These are phyloP conservation scores for Lanmaoa rubissima DNA, from an alignment of 768 basidiomycete species.

Conservation along the genomic window DNA sequence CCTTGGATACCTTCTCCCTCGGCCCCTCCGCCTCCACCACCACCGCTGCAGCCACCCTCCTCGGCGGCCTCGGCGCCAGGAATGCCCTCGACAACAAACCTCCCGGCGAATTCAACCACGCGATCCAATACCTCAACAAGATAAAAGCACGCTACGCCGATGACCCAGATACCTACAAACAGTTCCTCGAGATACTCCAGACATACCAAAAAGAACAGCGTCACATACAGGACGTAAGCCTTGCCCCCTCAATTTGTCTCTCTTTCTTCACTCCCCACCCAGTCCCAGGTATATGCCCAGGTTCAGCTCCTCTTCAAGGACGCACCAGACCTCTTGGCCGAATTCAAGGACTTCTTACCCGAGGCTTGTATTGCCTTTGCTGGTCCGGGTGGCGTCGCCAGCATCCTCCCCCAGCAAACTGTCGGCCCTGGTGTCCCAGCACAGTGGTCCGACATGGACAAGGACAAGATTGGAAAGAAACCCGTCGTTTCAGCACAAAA, in stretches of 20 bases:
- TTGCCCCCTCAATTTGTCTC: neutral
- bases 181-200: slow-evolving; percentile 86
- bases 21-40: slow-evolving; percentile 47
- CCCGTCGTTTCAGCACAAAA: slow-evolving; percentile 40
- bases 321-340: slow-evolving; percentile 72
- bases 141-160: slow-evolving; percentile 90
- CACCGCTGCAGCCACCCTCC: slow-evolving; percentile 61
- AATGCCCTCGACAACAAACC: slow-evolving; percentile 51
- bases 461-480: slow-evolving; percentile 45
- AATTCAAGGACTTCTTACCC: slow-evolving; percentile 81
- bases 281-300: slow-evolving; percentile 78
- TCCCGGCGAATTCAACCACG: slow-evolving; percentile 81
- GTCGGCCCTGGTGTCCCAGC: slow-evolving; percentile 34
- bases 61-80: slow-evolving; percentile 56
- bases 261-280: slow-evolving; percentile 8
- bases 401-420: slow-evolving; percentile 51
- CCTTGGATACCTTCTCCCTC: slow-evolving; percentile 42
- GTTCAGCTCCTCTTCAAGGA: slow-evolving; percentile 81
- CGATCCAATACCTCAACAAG: slow-evolving; percentile 97
- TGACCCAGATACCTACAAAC: slow-evolving; percentile 91
- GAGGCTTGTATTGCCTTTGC: slow-evolving; percentile 50
- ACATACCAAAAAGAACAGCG: slow-evolving; percentile 84
- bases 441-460: slow-evolving; percentile 43
- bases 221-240: slow-evolving; percentile 65
- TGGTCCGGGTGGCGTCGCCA: slow-evolving; percentile 40